A percentile compares a stretch with the other conserved stretches of the same genome.
phyloP scores from a whole-genome alignment of 495 filamentous ascomycete species.

The Penicillium subrubescens region DNA sequence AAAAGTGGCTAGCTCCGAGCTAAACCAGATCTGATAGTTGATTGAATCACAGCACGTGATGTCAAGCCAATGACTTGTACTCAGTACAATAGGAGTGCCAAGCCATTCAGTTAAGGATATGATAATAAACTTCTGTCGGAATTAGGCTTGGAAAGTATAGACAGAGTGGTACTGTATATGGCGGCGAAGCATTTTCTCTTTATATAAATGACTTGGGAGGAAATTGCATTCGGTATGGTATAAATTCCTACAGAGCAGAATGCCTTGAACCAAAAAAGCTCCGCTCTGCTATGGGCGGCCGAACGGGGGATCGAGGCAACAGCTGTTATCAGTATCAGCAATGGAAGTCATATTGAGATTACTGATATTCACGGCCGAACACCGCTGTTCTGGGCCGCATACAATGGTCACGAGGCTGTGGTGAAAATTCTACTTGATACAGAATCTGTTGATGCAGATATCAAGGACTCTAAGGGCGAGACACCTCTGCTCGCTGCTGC shows the following conservation, averaged over 20 bases:
- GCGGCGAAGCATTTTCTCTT: neutral
- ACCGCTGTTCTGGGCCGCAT: too few relatives aligned
- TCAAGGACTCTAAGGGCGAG: too few relatives aligned
- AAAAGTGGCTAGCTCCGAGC: neutral
- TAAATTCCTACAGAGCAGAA: slow-evolving; percentile 1
- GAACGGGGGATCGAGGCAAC: too few relatives aligned
- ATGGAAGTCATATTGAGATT: too few relatives aligned
- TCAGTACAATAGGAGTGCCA: too few relatives aligned
- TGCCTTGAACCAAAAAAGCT: neutral
- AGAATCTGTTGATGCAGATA: too few relatives aligned
- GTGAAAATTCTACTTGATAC: too few relatives aligned
- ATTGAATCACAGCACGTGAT: neutral
- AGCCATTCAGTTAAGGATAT: neutral
- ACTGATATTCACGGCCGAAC: too few relatives aligned
- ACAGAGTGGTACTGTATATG: neutral
- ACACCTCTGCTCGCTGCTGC: too few relatives aligned
- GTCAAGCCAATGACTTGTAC: neutral
- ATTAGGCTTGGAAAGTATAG: neutral
- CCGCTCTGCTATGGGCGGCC: too few relatives aligned
- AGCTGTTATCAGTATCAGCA: too few relatives aligned
- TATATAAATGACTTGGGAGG: neutral
- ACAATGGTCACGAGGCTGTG: too few relatives aligned
- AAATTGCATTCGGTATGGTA: neutral
- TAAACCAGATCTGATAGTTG: neutral
- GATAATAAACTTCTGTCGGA: neutral